Conservation (phyloP, 345 rosid genomes). For the Eucalyptus tenuipes region DNA sequence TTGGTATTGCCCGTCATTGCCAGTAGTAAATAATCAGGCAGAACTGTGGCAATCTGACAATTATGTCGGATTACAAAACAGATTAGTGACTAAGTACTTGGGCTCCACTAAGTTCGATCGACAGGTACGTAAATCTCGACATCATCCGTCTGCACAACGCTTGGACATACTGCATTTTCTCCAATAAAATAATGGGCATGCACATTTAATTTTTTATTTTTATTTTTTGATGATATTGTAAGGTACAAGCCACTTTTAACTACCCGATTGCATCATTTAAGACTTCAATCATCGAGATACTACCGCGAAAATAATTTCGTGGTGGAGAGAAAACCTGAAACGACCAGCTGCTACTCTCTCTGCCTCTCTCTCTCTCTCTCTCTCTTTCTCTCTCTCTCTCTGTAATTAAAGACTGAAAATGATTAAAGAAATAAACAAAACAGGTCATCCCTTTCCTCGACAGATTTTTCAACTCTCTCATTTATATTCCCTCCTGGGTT, state of each 20-base stretch:
- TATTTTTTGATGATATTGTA: background rate
- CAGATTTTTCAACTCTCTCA: background rate
- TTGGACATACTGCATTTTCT: background rate
- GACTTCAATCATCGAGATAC: background rate
- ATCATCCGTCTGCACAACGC: background rate
- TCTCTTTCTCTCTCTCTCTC: background rate
- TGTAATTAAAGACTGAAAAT: background rate
- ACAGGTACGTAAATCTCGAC: background rate
- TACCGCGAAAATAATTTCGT: background rate
- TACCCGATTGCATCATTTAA: background rate
- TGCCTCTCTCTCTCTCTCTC: background rate
- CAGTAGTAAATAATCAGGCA: background rate
- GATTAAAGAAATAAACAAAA: background rate
- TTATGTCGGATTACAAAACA: background rate
- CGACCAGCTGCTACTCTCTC: background rate
- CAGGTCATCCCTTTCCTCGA: background rate
- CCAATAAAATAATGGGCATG: background rate
- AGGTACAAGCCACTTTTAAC: background rate
- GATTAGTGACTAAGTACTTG: background rate
- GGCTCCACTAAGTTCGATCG: background rate
- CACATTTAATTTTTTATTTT: background rate
- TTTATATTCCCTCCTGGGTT: background rate
- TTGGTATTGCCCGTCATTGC: background rate
- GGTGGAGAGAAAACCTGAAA: background rate
- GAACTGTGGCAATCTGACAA: background rate